These are phyloP conservation scores for Scytalidium lignicola DNA, from an alignment of 2,329 filamentous ascomycete genomes.

Conservation along the genomic window DNA sequence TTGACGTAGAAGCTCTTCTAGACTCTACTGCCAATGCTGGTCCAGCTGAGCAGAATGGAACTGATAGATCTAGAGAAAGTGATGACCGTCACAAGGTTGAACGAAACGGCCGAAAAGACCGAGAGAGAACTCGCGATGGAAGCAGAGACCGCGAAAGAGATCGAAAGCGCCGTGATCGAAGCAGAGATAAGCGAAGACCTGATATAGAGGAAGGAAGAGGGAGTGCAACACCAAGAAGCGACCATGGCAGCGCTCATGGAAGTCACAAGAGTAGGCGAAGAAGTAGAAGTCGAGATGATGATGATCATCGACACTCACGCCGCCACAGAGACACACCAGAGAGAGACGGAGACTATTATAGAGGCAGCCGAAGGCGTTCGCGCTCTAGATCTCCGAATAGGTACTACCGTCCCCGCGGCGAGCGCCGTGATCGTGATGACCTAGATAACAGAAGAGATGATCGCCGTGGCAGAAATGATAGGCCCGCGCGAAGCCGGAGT, in stretches of 20 bases:
- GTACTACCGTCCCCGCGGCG: conserved; percentile 45
- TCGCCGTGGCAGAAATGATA: conserved; percentile 35
- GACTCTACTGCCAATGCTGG: conserved; percentile 71
- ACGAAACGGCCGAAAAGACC: conserved; percentile 46
- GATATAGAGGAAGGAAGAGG: conserved; percentile 44
- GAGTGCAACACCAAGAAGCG: conserved; percentile 65
- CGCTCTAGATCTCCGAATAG: conserved; percentile 68
- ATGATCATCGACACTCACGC: conserved; percentile 64
- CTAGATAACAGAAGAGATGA: conserved; percentile 39
- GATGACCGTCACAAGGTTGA: conserved; percentile 53
- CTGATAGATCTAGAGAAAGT: conserved; percentile 45
- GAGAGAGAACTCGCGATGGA: conserved; percentile 49
- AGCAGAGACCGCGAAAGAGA: conserved; percentile 53
- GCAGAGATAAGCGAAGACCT: conserved; percentile 45
- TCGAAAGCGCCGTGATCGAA: conserved; percentile 53
- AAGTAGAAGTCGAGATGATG: conserved; percentile 71
- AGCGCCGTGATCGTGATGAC: conserved; percentile 47
- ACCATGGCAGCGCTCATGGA: conserved; percentile 63
- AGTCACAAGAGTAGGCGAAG: conserved; percentile 76
- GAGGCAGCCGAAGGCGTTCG: conserved; percentile 59
- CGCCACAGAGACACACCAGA: conserved; percentile 55
- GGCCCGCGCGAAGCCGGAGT: conserved; percentile 33
- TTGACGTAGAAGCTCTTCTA: conserved; percentile 86
- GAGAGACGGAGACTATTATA: conserved; percentile 64
- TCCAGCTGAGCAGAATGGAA: conserved; percentile 35